These are phyloP conservation scores for Botrytis pseudocinerea DNA, from an alignment of 2,329 filamentous ascomycete species.

Conservation along the genomic window DNA sequence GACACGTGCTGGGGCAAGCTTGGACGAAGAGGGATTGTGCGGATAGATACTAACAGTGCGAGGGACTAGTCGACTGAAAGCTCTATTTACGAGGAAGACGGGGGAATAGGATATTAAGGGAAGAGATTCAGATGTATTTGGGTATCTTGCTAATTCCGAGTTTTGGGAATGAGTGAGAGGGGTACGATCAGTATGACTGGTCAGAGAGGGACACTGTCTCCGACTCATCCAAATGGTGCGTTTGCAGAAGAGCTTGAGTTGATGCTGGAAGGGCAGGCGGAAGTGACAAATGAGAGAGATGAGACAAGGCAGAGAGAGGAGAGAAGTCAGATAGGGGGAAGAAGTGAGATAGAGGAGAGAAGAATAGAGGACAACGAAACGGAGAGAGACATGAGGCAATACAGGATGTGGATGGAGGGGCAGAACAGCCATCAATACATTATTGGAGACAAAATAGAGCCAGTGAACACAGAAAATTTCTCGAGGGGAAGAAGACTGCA, in stretches of 20 bases:
- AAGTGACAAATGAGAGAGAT: neutral
- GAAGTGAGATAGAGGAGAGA: too few relatives aligned
- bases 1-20: neutral
- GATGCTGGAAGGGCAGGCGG: neutral
- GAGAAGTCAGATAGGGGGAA: too few relatives aligned
- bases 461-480: neutral
- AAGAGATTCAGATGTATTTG: neutral
- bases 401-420: too few relatives aligned
- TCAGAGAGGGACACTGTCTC: neutral
- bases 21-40: neutral
- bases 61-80: neutral
- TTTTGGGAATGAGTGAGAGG: neutral
- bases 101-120: too few relatives aligned
- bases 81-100: neutral
- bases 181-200: neutral
- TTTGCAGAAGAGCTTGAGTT: neutral
- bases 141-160: neutral
- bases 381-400: neutral
- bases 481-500: neutral
- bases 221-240: accelerated
- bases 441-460: neutral
- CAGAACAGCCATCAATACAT: neutral
- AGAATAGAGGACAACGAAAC: neutral
- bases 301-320: neutral
- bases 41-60: neutral